Percentiles rank a stretch among this genome's conserved stretches.
Evolutionary conservation across 495 filamentous ascomycete genomes (phyloP).

Genomic region (Cenococcum geophilum): DNA sequence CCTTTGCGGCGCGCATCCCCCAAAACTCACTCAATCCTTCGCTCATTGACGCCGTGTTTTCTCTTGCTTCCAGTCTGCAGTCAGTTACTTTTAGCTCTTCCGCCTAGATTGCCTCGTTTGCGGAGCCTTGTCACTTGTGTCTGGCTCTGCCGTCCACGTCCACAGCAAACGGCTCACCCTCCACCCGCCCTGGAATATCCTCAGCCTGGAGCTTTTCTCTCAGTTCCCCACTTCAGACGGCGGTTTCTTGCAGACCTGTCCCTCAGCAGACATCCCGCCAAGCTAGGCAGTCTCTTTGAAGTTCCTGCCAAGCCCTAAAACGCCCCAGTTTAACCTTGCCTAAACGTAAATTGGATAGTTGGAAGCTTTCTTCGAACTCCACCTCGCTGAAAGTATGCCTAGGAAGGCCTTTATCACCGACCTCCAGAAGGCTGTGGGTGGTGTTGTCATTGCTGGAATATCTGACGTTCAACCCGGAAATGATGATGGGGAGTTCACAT

Average conservation of each 20-base stretch:
- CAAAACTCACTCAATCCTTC: neutral
- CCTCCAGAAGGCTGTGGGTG: slow-evolving; percentile 40
- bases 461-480: slow-evolving; percentile 49
- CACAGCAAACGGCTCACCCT: neutral
- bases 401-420: slow-evolving; percentile 51
- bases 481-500: slow-evolving; percentile 57
- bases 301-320: neutral
- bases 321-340: neutral
- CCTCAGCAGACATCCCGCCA: too few relatives aligned
- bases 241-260: neutral
- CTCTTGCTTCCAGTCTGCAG: neutral
- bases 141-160: neutral
- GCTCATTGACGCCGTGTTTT: neutral
- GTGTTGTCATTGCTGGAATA: slow-evolving; percentile 39
- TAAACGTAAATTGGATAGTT: too few relatives aligned
- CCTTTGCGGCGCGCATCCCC: neutral
- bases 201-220: too few relatives aligned
- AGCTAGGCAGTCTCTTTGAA: neutral
- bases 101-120: neutral
- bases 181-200: too few relatives aligned
- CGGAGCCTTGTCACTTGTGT: neutral
- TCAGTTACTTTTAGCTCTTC: neutral
- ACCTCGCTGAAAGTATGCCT: slow-evolving; percentile 44
- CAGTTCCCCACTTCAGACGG: too few relatives aligned
- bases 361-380: neutral